A percentile compares a stretch with the other conserved stretches of the same genome.
These are phyloP conservation scores for Mucor indicus DNA, from an alignment of 371 early-diverging fungal species.

Conservation along the genomic window DNA sequence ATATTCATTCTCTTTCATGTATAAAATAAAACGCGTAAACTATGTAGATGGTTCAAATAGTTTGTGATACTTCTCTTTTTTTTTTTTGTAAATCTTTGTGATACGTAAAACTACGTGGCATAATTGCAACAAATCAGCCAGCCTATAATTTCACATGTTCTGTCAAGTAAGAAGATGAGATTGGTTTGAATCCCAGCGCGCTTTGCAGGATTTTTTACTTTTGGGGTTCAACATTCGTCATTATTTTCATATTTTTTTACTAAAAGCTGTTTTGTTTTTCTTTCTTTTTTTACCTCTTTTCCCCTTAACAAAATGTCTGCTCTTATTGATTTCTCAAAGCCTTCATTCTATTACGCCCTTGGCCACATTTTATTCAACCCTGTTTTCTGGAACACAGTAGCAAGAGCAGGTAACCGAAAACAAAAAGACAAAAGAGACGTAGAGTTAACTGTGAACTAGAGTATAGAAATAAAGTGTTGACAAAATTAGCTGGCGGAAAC, in stretches of 20 bases:
- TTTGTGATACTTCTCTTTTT: too few relatives aligned
- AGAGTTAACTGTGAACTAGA: slow-evolving; percentile 50
- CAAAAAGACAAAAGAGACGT: not conserved
- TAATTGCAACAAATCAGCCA: slow-evolving; percentile 15
- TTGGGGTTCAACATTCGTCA: not conserved
- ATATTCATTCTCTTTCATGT: not conserved
- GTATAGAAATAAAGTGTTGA: slow-evolving; percentile 69
- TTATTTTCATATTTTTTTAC: not conserved
- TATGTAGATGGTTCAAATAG: slow-evolving; percentile 1
- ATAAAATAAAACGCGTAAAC: not conserved
- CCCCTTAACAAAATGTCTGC: slow-evolving; percentile 9
- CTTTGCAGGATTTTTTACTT: slow-evolving; percentile 9
- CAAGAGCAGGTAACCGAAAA: slow-evolving; percentile 60
- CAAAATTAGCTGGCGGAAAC: slow-evolving; percentile 70
- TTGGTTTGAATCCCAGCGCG: slow-evolving; percentile 2
- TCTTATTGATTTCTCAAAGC: slow-evolving; percentile 59
- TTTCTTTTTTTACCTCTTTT: slow-evolving; percentile 2
- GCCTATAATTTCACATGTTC: slow-evolving; percentile 2
- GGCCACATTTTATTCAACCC: slow-evolving; percentile 86
- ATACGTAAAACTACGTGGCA: slow-evolving; percentile 14
- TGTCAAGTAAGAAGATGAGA: slow-evolving; percentile 2
- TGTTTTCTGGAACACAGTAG: slow-evolving; percentile 87
- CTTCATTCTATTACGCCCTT: slow-evolving; percentile 65
- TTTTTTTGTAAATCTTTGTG: not conserved
- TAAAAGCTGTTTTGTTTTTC: not conserved